Evolutionary conservation across 129 eudicot species (phyloP), one percentile per base, ranked within the genome.

Genomic region (Mikania micrantha): DNA sequence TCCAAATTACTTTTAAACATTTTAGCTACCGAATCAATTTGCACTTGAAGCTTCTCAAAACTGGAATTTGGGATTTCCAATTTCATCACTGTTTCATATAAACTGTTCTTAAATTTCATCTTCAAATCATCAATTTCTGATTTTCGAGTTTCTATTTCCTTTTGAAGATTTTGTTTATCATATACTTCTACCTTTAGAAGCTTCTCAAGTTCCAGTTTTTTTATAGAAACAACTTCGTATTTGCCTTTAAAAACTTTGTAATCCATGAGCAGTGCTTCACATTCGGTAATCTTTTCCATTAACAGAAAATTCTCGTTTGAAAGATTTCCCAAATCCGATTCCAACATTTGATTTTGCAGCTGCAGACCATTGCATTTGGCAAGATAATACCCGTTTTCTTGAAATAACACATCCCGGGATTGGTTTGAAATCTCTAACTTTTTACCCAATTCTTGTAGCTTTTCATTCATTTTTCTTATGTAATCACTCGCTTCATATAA

Each of bases 241-340:
- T 83, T 87, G 69, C 78, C 75, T 72, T 74, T 79, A 62, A 71
- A 78, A 64, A 64, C 79, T 65, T 45, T 50, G 72, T 76, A 80
- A 67, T 88, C 88, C 73, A 57, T 67, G 47, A 81, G 42, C 35
- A 77, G 53, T 36, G 74, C 77, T 78, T 93, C 95, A 36, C 73
- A 79, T 64, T 93, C 92, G 5, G 80, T 69, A 49, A 84, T 66
- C 78, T 89, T 85, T 84, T 82, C 76, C 75, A 61, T 60, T n/a
- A 93, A 84, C 71, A 77, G 71, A 79, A 69, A 69, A 40, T 89
- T 94, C 36, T 86, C 93, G 38, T 79, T 81, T 8, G 88, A 78
- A 79, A 81, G 15, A 60, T 74, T 85, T 41, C 72, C 85, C 16
- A 94, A 39, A 75, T 87, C 87, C 60, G 76, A 75, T 83, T 89